These are phyloP conservation scores for Comarum palustre DNA, from an alignment of 306 rosid species.

Conservation along the genomic window DNA sequence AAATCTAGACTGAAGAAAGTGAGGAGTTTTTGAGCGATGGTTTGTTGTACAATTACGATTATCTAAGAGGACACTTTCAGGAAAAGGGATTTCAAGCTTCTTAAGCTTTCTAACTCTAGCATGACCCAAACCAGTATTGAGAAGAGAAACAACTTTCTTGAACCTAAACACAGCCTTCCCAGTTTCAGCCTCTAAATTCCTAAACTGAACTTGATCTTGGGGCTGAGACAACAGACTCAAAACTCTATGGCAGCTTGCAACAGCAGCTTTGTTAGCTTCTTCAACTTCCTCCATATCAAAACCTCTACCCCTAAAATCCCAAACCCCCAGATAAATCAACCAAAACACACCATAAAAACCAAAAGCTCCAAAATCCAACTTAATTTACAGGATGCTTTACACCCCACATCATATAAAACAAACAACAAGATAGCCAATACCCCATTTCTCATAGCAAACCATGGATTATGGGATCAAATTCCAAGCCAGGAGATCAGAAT, in stretches of 20 bases:
- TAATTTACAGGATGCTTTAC: slow-evolving; percentile 35
- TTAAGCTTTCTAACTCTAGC: slow-evolving; percentile 74
- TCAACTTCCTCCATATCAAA: slow-evolving; percentile 72
- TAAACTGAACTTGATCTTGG: slow-evolving; percentile 57
- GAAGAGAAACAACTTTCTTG: slow-evolving; percentile 85
- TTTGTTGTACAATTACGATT: slow-evolving; percentile 48
- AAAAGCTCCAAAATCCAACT: slow-evolving; percentile 25
- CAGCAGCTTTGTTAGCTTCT: slow-evolving; percentile 77
- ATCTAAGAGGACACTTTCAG: slow-evolving; percentile 62
- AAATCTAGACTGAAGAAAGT: slow-evolving; percentile 44
- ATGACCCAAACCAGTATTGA: slow-evolving; percentile 68
- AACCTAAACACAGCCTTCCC: slow-evolving; percentile 79
- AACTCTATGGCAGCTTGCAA: slow-evolving; percentile 78
- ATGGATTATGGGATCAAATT: slow-evolving; percentile 17
- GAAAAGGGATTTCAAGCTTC: slow-evolving; percentile 49
- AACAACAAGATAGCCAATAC: slow-evolving; percentile 34
- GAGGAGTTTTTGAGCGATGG: slow-evolving; percentile 39
- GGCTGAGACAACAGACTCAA: slow-evolving; percentile 59
- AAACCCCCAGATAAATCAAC: slow-evolving; percentile 26
- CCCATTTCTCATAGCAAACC: slow-evolving; percentile 43
- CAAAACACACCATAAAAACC: slow-evolving; percentile 27
- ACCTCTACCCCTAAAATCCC: slow-evolving; percentile 22
- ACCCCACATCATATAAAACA: slow-evolving; percentile 28
- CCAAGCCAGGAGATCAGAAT: slow-evolving; percentile 32
- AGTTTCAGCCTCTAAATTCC: slow-evolving; percentile 64